These are phyloP conservation scores for Suhomyces kilbournensis DNA, from an alignment of 805 yeast genomes.

Conservation along the genomic window DNA sequence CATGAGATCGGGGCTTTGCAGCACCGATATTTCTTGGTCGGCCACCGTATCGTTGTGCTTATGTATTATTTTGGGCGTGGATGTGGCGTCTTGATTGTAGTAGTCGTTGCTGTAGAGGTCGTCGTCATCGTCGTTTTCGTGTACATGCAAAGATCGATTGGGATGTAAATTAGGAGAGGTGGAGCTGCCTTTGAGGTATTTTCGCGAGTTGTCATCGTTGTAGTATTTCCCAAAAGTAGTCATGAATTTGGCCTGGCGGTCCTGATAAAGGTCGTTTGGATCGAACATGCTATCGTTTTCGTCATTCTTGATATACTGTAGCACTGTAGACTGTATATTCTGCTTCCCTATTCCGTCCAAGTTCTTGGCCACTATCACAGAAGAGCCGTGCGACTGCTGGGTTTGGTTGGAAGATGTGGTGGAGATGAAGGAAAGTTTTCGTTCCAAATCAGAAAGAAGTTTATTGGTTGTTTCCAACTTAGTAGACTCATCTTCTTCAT, in stretches of 20 bases:
- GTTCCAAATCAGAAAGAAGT: slow-evolving; percentile 29
- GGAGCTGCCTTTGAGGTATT: not conserved
- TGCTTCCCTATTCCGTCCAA: slow-evolving; percentile 22
- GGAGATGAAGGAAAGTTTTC: slow-evolving; percentile 32
- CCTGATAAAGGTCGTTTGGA: slow-evolving; percentile 36
- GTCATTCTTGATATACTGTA: slow-evolving; percentile 31
- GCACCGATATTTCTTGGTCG: not conserved
- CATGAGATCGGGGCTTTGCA: not conserved
- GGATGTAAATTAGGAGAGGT: slow-evolving; percentile 3
- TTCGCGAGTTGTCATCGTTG: slow-evolving; percentile 13
- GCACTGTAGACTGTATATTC: slow-evolving; percentile 31
- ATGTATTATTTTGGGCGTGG: slow-evolving; percentile 1
- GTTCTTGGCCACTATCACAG: slow-evolving; percentile 14
- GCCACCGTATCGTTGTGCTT: not conserved
- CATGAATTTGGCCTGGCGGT: slow-evolving; percentile 31
- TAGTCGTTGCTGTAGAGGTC: not conserved
- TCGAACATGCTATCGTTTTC: slow-evolving; percentile 29
- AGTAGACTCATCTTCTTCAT: not conserved
- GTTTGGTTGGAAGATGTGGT: slow-evolving; percentile 29
- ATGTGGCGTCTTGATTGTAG: not conserved
- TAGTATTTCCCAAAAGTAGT: slow-evolving; percentile 29
- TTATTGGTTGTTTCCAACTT: slow-evolving; percentile 26
- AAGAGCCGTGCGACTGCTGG: slow-evolving; percentile 16
- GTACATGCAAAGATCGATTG: slow-evolving; percentile 9
- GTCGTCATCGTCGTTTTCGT: slow-evolving; percentile 9